These are phyloP conservation scores for Gleditsia sinensis DNA, from an alignment of 306 rosid species.

Conservation along the genomic window DNA sequence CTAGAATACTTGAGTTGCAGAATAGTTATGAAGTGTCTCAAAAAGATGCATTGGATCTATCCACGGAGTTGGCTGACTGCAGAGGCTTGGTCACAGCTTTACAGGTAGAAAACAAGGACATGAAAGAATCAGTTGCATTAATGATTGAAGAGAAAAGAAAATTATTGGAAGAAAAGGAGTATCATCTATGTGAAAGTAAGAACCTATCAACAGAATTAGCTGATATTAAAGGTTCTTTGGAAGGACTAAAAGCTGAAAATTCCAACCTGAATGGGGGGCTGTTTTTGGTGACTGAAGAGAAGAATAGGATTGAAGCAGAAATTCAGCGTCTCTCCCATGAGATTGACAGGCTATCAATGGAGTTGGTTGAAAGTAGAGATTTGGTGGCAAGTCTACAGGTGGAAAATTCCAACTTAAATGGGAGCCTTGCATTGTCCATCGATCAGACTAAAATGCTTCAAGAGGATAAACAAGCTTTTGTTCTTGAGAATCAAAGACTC, in stretches of 20 bases:
- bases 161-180: conserved; percentile 44
- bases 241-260: conserved; percentile 60
- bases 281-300: conserved; percentile 62
- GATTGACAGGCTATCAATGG: conserved; percentile 58
- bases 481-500: conserved; percentile 59
- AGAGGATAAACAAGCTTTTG: conserved; percentile 53
- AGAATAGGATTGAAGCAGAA: conserved; percentile 53
- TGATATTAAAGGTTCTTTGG: conserved; percentile 44
- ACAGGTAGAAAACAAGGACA: conserved; percentile 49
- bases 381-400: conserved; percentile 49
- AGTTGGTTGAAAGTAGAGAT: conserved; percentile 58
- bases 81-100: conserved; percentile 43
- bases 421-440: conserved; percentile 53
- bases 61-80: conserved; percentile 69
- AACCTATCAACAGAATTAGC: conserved; percentile 58
- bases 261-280: conserved; percentile 53
- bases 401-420: conserved; percentile 56
- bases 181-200: conserved; percentile 43
- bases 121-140: conserved; percentile 41
- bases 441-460: conserved; percentile 59
- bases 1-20: conserved; percentile 46
- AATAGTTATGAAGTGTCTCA: conserved; percentile 56
- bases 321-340: conserved; percentile 48
- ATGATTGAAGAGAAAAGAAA: conserved; percentile 46
- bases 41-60: conserved; percentile 52